phyloP scores from a whole-genome alignment of 352 stramenopile species.

The Phytophthora lateralis region DNA sequence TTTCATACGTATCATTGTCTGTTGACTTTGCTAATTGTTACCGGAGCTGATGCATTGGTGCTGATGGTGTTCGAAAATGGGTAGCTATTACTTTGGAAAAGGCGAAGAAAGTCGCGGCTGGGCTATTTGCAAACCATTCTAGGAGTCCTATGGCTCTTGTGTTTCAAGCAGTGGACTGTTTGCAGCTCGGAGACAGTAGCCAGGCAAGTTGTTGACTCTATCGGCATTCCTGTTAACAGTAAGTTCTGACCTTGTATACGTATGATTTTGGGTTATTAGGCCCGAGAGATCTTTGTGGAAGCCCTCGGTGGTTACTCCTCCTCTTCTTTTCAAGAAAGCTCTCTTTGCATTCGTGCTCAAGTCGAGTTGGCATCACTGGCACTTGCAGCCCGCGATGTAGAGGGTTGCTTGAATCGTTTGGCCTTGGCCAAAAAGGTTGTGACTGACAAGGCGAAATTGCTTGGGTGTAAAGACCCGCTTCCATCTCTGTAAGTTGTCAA shows the following conservation, averaged over 20 bases:
- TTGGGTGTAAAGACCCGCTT: slow-evolving; percentile 46
- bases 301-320: slow-evolving; percentile 61
- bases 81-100: slow-evolving; percentile 45
- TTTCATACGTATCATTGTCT: not conserved
- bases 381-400: slow-evolving; percentile 53
- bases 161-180: slow-evolving; percentile 41
- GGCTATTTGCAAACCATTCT: slow-evolving; percentile 31
- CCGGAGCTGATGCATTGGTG: slow-evolving; percentile 1
- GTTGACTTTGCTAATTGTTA: not conserved
- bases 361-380: slow-evolving; percentile 56
- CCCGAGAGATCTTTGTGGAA: slow-evolving; percentile 53
- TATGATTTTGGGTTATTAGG: slow-evolving; percentile 29
- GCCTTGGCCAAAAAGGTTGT: slow-evolving; percentile 46
- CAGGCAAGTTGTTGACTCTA: slow-evolving; percentile 27
- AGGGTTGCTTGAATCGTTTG: slow-evolving; percentile 63
- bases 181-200: slow-evolving; percentile 32
- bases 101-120: slow-evolving; percentile 34
- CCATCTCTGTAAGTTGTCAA: slow-evolving; percentile 44
- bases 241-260: not conserved
- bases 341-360: slow-evolving; percentile 62
- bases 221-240: not conserved
- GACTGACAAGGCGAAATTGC: slow-evolving; percentile 43
- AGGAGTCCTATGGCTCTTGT: slow-evolving; percentile 62
- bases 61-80: slow-evolving; percentile 2
- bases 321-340: slow-evolving; percentile 71